These are phyloP conservation scores for Kwoniella sp. DNA, from an alignment of 768 basidiomycete species.

Conservation along the genomic window DNA sequence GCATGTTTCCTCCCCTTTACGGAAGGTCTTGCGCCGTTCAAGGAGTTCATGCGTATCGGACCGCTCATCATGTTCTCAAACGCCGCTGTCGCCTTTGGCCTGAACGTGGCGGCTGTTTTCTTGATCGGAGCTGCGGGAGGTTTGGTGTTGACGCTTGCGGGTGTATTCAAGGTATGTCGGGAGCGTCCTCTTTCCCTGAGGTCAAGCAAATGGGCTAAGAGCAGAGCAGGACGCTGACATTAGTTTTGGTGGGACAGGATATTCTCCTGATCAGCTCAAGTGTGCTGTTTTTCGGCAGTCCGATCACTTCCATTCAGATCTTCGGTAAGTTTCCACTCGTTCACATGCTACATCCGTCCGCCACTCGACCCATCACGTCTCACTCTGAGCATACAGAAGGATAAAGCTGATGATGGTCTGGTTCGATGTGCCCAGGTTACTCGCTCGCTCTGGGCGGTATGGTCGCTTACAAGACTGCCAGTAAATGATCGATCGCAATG, in stretches of 20 bases:
- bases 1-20: constrained; percentile 83
- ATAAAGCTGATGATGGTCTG: not conserved
- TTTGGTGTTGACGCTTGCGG: constrained; percentile 86
- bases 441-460: constrained; percentile 81
- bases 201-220: too few relatives aligned
- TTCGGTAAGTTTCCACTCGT: constrained; percentile 62
- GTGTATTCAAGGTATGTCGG: constrained; percentile 73
- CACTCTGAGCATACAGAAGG: too few relatives aligned
- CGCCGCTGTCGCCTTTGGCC: constrained; percentile 80
- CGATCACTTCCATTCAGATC: constrained; percentile 79
- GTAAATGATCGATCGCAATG: constrained; percentile 44
- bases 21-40: constrained; percentile 88
- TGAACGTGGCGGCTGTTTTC: constrained; percentile 92
- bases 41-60: constrained; percentile 67
- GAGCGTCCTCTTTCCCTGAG: too few relatives aligned
- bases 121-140: constrained; percentile 78
- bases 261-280: constrained; percentile 82
- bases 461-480: constrained; percentile 74
- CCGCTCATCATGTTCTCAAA: constrained; percentile 77
- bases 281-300: constrained; percentile 78
- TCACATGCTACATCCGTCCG: not conserved
- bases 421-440: constrained; percentile 47
- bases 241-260: not conserved
- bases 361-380: too few relatives aligned
- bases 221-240: not conserved